phyloP scores from a whole-genome alignment of 2,329 filamentous ascomycete species.

The Botrytis medusae region DNA sequence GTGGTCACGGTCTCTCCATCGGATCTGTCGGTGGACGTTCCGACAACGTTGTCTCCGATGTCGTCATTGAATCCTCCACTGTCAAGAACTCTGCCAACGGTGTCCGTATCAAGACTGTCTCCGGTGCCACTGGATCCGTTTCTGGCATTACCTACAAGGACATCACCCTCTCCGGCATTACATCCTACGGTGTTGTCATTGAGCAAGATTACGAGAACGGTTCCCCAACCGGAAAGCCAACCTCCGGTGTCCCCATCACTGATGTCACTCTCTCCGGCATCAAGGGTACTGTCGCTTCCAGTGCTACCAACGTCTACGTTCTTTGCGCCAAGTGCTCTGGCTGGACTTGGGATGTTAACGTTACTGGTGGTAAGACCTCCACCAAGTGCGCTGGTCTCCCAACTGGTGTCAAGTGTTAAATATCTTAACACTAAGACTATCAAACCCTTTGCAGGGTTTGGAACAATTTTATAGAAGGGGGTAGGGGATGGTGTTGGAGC shows the following conservation, averaged over 20 bases:
- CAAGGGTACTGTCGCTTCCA: slow-evolving; percentile 43
- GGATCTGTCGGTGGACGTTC: slow-evolving; percentile 57
- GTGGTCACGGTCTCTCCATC: slow-evolving; percentile 53
- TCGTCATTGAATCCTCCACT: slow-evolving; percentile 51
- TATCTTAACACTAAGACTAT: neutral
- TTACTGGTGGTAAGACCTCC: slow-evolving; percentile 53
- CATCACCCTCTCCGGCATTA: slow-evolving; percentile 52
- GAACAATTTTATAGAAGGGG: neutral
- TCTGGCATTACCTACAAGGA: slow-evolving; percentile 53
- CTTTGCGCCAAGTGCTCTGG: slow-evolving; percentile 53
- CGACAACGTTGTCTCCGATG: slow-evolving; percentile 54
- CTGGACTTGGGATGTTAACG: slow-evolving; percentile 53
- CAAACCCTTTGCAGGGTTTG: neutral
- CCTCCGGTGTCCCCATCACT: slow-evolving; percentile 52
- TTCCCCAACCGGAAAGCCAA: slow-evolving; percentile 33
- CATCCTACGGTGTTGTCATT: slow-evolving; percentile 49
- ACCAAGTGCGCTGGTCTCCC: slow-evolving; percentile 44
- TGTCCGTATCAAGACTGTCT: slow-evolving; percentile 42
- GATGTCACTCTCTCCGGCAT: slow-evolving; percentile 48
- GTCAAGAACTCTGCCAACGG: slow-evolving; percentile 55
- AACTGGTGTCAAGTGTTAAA: slow-evolving; percentile 32
- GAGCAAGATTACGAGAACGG: slow-evolving; percentile 53
- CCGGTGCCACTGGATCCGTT: slow-evolving; percentile 43
- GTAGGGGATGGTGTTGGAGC: neutral
- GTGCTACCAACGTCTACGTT: slow-evolving; percentile 50